A percentile compares a stretch with the other conserved stretches of the same genome.
These are phyloP conservation scores for Colletotrichum magnum DNA, from an alignment of 2,329 filamentous ascomycete genomes.

Conservation along the genomic window DNA sequence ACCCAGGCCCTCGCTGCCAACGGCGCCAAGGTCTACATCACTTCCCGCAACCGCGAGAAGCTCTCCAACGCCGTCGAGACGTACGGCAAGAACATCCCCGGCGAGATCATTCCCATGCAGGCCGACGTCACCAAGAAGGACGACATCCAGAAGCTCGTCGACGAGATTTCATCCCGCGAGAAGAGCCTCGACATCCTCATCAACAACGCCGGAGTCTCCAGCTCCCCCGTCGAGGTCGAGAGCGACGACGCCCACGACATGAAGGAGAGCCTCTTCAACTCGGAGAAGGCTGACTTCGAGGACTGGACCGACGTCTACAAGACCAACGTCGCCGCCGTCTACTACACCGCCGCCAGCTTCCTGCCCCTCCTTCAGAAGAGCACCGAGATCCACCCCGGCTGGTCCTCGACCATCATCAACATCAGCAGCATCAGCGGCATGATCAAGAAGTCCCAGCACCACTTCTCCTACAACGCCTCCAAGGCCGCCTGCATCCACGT, in stretches of 20 bases:
- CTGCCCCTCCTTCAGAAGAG: constrained; percentile 72
- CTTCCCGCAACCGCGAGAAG: constrained; percentile 74
- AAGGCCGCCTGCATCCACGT: constrained; percentile 78
- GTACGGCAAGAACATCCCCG: constrained; percentile 66
- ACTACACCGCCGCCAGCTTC: constrained; percentile 75
- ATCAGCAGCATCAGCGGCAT: constrained; percentile 78
- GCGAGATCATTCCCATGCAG: constrained; percentile 71
- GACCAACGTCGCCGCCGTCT: constrained; percentile 81
- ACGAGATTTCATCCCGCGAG: constrained; percentile 69
- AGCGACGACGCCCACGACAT: constrained; percentile 66
- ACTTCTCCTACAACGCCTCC: constrained; percentile 74
- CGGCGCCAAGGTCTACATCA: constrained; percentile 79
- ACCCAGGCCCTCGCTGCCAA: constrained; percentile 77
- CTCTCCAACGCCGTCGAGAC: constrained; percentile 72
- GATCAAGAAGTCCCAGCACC: constrained; percentile 74
- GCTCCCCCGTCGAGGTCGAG: constrained; percentile 68
- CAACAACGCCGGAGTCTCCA: constrained; percentile 78
- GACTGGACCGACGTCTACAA: constrained; percentile 81
- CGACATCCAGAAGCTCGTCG: constrained; percentile 69
- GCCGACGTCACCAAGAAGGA: constrained; percentile 75
- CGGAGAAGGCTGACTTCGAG: constrained; percentile 69
- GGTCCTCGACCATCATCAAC: constrained; percentile 75
- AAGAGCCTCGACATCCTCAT: constrained; percentile 74
- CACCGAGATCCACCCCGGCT: constrained; percentile 58
- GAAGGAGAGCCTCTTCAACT: constrained; percentile 77